Base-by-base conservation (phyloP, 208 protist genomes). In the Crithidia expoeki region DNA sequence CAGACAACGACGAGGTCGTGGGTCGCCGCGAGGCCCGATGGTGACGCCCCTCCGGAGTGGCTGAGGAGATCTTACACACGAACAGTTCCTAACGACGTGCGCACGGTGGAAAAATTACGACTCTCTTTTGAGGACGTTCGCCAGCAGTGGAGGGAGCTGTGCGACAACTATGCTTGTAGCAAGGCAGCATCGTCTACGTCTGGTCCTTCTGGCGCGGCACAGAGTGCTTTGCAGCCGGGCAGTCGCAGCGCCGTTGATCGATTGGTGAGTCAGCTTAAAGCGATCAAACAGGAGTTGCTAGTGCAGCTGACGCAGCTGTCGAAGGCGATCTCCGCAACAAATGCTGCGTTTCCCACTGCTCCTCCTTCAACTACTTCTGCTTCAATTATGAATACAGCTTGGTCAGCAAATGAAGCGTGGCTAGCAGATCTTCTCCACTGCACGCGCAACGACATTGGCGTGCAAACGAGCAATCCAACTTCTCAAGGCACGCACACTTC, bases 251-350 rank as follows among this genome's bases (percentile, higher is more conserved):
- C 32, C 12, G 40, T 76, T 3, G 76, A 81, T 21, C 40, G 30
- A 5, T 10, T 90, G n/a, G 62, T 79, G 12, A 87, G 80, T 28
- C 90, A 95, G 69, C 42, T 93, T 58, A 90, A 88, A 49, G 73
- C 83, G 0, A 59, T 95, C 23, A 88, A 91, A 57, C 85, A 92
- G 72, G 86, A 95, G 55, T 65, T 95, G 27, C 52, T 89, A 1
- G 63, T 77, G 3, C 79, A 83, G 34, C 49, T 82, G 28, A 73
- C 69, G n/a, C 28, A 21, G 4, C 19, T 40, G 38, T 44, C 60
- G 21, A 34, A 28, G 46, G 10, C 17, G 16, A 11, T 53, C n/a
- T 30, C 4, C 11, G 9, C 14, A 6, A n/a, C 38, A 4, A 38
- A 16, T 4, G 40, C 2, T 28, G 36, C 32, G 4, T 11, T 42